phyloP scores from a whole-genome alignment of 2,329 filamentous ascomycete genomes.

The Sordariomycetes sp. region DNA sequence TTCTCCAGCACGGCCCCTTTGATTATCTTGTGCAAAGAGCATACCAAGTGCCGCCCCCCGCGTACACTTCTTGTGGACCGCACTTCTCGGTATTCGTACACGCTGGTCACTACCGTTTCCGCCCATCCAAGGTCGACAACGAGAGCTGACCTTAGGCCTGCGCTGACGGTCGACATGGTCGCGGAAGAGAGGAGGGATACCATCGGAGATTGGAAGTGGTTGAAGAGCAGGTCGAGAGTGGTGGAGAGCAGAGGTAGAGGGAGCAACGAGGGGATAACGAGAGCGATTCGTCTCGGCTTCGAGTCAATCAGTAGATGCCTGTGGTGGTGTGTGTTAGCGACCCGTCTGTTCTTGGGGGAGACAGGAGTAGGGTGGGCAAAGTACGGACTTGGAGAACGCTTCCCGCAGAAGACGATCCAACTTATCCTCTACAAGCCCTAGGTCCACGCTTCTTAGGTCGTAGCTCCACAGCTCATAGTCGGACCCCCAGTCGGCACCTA shows the following conservation, averaged over 20 bases:
- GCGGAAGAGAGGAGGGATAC: constrained; percentile 73
- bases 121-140: constrained; percentile 89
- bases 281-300: constrained; percentile 60
- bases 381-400: constrained; percentile 63
- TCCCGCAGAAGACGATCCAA: constrained; percentile 75
- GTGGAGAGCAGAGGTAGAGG: constrained; percentile 70
- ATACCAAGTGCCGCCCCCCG: constrained; percentile 61
- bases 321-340: constrained; percentile 7
- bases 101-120: constrained; percentile 73
- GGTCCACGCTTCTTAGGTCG: constrained; percentile 61
- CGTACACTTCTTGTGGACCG: constrained; percentile 59
- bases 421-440: constrained; percentile 76
- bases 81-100: constrained; percentile 87
- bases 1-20: constrained; percentile 26
- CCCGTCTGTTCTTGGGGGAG: not conserved
- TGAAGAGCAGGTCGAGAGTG: constrained; percentile 68
- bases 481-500: constrained; percentile 46
- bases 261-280: constrained; percentile 67
- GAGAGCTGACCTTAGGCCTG: constrained; percentile 75
- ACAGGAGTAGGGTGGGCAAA: not conserved
- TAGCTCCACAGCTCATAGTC: constrained; percentile 68
- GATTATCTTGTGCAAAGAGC: constrained; percentile 57
- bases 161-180: constrained; percentile 63
- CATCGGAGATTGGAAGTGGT: constrained; percentile 66
- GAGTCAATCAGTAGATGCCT: constrained; percentile 62